These are phyloP conservation scores for Pseudonectria foliicola DNA, from an alignment of 2,329 filamentous ascomycete genomes.

Conservation along the genomic window DNA sequence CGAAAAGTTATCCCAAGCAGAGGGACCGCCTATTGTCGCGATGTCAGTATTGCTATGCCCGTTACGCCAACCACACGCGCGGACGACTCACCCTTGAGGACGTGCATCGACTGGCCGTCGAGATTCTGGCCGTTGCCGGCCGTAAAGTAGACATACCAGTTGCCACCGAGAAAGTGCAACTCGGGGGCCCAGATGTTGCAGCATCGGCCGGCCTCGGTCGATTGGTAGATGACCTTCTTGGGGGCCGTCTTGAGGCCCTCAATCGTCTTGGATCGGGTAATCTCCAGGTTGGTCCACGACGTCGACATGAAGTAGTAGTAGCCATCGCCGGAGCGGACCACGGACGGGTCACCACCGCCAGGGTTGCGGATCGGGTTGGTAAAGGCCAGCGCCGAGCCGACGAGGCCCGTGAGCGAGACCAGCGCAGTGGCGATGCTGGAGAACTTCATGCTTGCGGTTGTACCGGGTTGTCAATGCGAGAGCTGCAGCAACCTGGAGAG, in stretches of 20 bases:
- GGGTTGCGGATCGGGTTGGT: conserved; percentile 43
- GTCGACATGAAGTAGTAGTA: conserved; percentile 51
- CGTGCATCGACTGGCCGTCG: conserved; percentile 43
- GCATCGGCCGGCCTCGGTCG: conserved; percentile 37
- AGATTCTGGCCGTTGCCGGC: conserved; percentile 38
- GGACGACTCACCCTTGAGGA: conserved; percentile 37
- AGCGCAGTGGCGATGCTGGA: conserved; percentile 1
- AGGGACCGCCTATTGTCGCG: conserved; percentile 34
- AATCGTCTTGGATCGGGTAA: conserved; percentile 44
- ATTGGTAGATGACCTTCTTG: conserved; percentile 41
- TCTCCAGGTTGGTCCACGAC: conserved; percentile 45
- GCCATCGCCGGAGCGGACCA: conserved; percentile 38
- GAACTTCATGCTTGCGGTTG: conserved; percentile 3
- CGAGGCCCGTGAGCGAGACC: conserved; percentile 5
- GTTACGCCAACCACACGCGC: no score
- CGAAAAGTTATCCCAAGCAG: conserved; percentile 42
- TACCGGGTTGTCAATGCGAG: no score
- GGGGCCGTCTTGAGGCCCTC: conserved; percentile 44
- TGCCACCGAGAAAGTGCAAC: conserved; percentile 38
- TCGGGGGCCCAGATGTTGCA: conserved; percentile 53
- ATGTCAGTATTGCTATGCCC: neutral
- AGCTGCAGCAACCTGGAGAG: no score
- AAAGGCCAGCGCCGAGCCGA: conserved; percentile 26
- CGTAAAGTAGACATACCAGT: conserved; percentile 50
- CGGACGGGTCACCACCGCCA: conserved; percentile 45